Conservation (phyloP, 495 filamentous ascomycete genomes). For the Jackrogersella multiformis region DNA sequence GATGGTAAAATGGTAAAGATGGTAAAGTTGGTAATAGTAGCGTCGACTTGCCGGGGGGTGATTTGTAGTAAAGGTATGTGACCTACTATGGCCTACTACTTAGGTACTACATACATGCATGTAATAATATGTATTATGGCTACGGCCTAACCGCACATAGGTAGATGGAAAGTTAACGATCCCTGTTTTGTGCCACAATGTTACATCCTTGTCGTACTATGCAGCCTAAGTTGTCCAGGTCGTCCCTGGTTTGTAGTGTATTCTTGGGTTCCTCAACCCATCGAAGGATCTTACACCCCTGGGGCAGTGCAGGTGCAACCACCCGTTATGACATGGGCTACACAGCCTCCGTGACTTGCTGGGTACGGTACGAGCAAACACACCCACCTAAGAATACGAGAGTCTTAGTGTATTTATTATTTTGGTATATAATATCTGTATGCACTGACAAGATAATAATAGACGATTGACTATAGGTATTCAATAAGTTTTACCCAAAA, state of each 20-base stretch:
- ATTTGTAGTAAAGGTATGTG: too few species aligned
- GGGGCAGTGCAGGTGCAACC: constrained; percentile 2
- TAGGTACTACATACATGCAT: too few species aligned
- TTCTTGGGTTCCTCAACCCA: not conserved
- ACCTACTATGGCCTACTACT: too few species aligned
- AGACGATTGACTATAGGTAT: too few species aligned
- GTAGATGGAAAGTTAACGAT: not conserved
- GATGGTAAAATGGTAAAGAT: too few species aligned
- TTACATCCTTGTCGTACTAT: not conserved
- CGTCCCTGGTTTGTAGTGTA: too few species aligned
- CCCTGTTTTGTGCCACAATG: constrained; percentile 1
- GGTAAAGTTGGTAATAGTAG: constrained; percentile 1
- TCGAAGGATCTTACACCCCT: constrained; percentile 8
- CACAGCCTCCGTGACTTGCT: constrained; percentile 7
- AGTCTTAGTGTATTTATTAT: not conserved
- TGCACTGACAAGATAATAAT: too few species aligned
- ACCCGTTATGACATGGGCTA: constrained; percentile 2
- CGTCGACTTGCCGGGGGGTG: constrained; percentile 4
- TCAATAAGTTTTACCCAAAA: too few species aligned
- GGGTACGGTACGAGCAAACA: not conserved
- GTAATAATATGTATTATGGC: not conserved
- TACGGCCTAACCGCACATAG: not conserved
- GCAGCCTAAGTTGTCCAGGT: not conserved
- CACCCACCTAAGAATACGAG: constrained; percentile 6
- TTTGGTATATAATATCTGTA: not conserved